Base-by-base conservation (phyloP, 2,329 filamentous ascomycete species). In the Microdochium bolleyi region DNA sequence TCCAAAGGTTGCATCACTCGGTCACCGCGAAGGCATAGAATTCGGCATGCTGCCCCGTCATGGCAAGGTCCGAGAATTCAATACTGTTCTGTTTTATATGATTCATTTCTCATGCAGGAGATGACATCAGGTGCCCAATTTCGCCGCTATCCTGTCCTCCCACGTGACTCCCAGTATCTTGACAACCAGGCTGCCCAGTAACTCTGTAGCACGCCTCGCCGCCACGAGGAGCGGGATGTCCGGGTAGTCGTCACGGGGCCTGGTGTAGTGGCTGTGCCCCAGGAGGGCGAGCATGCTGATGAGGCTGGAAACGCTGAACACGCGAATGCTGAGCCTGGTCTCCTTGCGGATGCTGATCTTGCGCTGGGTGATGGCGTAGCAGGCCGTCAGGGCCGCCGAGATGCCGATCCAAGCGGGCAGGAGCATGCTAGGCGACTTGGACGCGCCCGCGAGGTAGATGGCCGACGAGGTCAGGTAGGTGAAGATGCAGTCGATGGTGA, bases 321-420 rank as follows among this genome's bases (percentile, higher is more conserved):
- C 84, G 59, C 84, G 83, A 57, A 91, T 79, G n/a, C 86, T 88
- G 10, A 86, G 86, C 49, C 84, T 83, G 1, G 87, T 91, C 71
- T 90, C 87, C 63, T 88, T 89, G 62, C 85, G 83, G 61, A 91
- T 91, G 62, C 84, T 89, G 64, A 89, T 87, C 63, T 87, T 87
- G 60, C 87, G 84, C 67, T 91, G 85, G 14, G 85, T 89, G 55
- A 87, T 75, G 66, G 91, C 87, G 69, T 92, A 91, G 59, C 86
- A 77, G 52, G 86, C 78, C 1, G 88, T 90, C 41, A 91, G 72
- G 44, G 83, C 87, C 51, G 84, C 88, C 51, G 87, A 85, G 58
- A 91, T 90, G 57, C 81, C 80, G 57, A 92, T 84, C 88, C 88
- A 92, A 44, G 86, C 87, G 9, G 87, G 87, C 24, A 92, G 76